Evolutionary conservation across 2,329 filamentous ascomycete genomes (phyloP).

Genomic region (Fragosphaeria purpurea): DNA sequence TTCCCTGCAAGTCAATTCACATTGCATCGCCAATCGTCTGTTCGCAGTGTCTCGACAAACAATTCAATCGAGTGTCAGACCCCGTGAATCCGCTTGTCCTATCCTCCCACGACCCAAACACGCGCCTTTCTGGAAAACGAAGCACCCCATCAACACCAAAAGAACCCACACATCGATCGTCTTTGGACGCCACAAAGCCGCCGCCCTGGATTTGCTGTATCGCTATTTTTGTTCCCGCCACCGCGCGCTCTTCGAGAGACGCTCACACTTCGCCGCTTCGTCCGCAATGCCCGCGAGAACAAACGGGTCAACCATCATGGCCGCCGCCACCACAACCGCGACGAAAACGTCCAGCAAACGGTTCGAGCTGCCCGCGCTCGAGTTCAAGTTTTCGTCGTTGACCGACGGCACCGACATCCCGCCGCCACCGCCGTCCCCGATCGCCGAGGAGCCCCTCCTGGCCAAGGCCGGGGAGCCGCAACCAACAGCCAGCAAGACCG

Average conservation of each 20-base stretch:
- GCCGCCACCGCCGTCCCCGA: conserved; percentile 45
- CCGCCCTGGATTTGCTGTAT: not conserved
- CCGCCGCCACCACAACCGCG: conserved; percentile 5
- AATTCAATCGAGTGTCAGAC: too few relatives aligned
- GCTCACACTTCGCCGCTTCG: too few relatives aligned
- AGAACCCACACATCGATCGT: too few relatives aligned
- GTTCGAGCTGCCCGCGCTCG: conserved; percentile 48
- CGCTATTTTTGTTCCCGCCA: not conserved
- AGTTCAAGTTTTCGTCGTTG: conserved; percentile 49
- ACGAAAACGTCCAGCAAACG: conserved; percentile 13
- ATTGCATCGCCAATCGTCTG: too few relatives aligned
- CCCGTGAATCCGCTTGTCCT: too few relatives aligned
- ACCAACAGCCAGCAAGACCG: conserved; percentile 5
- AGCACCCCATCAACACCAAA: too few relatives aligned
- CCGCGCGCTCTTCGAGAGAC: too few relatives aligned
- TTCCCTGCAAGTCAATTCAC: too few relatives aligned
- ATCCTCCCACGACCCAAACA: too few relatives aligned
- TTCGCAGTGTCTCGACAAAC: too few relatives aligned
- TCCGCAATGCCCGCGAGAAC: conserved; percentile 17
- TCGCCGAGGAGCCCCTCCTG: conserved; percentile 33
- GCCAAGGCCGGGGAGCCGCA: conserved; percentile 7
- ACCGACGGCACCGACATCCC: conserved; percentile 54
- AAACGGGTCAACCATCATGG: conserved; percentile 10
- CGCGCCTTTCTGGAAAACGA: too few relatives aligned
- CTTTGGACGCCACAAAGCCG: too few relatives aligned